Conservation (phyloP, 257 asterid species). For the Solanum bulbocastanum region DNA sequence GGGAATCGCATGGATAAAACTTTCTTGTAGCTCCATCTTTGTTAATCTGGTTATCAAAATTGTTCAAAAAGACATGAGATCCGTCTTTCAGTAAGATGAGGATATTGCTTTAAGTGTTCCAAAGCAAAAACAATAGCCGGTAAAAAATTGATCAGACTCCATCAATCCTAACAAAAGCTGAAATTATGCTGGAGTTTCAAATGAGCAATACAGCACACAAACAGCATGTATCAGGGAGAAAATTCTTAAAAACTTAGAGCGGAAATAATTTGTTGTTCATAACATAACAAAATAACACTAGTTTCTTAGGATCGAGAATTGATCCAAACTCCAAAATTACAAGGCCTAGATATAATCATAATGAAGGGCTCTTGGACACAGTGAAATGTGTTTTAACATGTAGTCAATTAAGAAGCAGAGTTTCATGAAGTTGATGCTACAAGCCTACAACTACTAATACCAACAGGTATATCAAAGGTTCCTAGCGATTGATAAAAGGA, state of each 20-base stretch:
- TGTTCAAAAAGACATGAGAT: not conserved
- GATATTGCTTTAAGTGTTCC: not conserved
- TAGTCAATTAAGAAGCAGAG: not conserved
- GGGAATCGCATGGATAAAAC: slow-evolving; percentile 54
- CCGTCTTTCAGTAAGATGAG: not conserved
- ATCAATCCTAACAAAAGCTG: not conserved
- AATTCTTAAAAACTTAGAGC: not conserved
- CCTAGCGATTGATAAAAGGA: not conserved
- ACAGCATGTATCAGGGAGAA: not conserved
- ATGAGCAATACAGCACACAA: not conserved
- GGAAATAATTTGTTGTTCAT: not conserved
- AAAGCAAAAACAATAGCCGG: not conserved
- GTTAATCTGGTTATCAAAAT: slow-evolving; percentile 32
- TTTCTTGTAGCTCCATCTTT: slow-evolving; percentile 48
- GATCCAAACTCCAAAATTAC: not conserved
- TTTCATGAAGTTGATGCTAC: not conserved
- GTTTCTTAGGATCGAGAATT: not conserved
- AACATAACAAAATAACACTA: not conserved
- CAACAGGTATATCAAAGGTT: not conserved
- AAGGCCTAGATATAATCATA: not conserved
- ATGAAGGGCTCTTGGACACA: not conserved
- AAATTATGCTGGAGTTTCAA: not conserved
- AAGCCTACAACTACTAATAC: not conserved
- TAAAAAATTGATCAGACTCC: not conserved
- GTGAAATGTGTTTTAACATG: not conserved